Percentiles rank a stretch among this genome's conserved stretches.
phyloP scores from a whole-genome alignment of 2,329 filamentous ascomycete species.

The Fusarium longipes region DNA sequence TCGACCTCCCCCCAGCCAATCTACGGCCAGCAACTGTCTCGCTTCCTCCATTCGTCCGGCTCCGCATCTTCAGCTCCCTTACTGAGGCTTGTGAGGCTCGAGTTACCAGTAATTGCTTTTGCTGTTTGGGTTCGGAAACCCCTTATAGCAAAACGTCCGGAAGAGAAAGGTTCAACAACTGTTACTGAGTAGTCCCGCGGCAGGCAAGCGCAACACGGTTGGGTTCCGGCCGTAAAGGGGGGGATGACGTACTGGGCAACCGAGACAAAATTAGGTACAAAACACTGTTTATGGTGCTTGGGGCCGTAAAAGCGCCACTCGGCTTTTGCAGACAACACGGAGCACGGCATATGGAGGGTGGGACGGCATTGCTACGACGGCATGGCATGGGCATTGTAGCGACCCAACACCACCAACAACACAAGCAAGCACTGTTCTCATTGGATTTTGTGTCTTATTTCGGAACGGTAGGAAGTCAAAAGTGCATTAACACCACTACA shows the following conservation, averaged over 20 bases:
- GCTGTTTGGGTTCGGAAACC: background rate
- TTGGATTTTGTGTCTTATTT: constrained; percentile 10
- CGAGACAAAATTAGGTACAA: background rate
- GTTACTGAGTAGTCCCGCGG: background rate
- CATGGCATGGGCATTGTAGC: background rate
- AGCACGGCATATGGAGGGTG: background rate
- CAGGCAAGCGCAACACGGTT: background rate
- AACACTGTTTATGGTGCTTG: constrained; percentile 11
- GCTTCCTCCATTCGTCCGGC: background rate
- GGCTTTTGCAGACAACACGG: constrained; percentile 4
- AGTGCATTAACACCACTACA: no score
- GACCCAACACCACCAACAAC: background rate
- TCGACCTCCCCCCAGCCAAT: background rate
- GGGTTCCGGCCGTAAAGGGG: background rate
- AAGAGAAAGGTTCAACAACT: background rate
- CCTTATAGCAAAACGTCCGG: background rate
- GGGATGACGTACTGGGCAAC: background rate
- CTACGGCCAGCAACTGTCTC: background rate
- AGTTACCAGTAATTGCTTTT: constrained; percentile 1
- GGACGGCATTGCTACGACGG: background rate
- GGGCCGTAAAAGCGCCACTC: constrained; percentile 16
- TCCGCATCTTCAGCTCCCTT: background rate
- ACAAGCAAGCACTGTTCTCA: background rate
- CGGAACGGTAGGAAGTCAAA: no score
- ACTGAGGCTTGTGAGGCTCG: constrained; percentile 5